Percentiles rank a stretch among this genome's conserved stretches.
Conservation (phyloP, 2,329 filamentous ascomycete genomes). For the Aspergillus luchuensis region DNA sequence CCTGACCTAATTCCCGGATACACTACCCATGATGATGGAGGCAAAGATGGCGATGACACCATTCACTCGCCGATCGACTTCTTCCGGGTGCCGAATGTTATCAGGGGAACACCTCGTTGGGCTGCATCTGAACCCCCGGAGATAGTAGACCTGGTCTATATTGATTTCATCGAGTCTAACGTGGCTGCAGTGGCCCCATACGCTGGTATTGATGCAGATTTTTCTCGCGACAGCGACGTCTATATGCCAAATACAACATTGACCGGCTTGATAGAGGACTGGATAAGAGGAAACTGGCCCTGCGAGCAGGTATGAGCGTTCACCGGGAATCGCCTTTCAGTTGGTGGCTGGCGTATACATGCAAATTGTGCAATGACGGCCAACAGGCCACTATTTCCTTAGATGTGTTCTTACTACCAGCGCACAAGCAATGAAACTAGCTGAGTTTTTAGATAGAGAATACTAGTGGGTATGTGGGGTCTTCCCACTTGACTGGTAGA, state of each 20-base stretch:
- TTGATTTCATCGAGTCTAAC: conserved; percentile 87
- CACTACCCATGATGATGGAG: conserved; percentile 83
- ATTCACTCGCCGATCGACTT: conserved; percentile 74
- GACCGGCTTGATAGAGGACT: conserved; percentile 60
- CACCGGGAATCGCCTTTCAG: not conserved
- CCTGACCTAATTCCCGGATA: conserved; percentile 69
- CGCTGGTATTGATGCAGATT: conserved; percentile 53
- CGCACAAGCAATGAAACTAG: not conserved
- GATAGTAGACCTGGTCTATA: conserved; percentile 82
- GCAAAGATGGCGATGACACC: conserved; percentile 86
- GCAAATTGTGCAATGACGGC: not conserved
- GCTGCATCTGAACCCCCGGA: conserved; percentile 57
- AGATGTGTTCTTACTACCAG: not conserved
- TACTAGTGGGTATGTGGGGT: not conserved
- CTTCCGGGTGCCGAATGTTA: conserved; percentile 78
- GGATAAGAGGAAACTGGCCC: conserved; percentile 60
- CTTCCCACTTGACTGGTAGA: too few relatives aligned
- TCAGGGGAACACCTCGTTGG: conserved; percentile 65
- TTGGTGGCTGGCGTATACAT: not conserved
- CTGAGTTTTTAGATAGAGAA: not conserved
- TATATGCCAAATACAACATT: conserved; percentile 58
- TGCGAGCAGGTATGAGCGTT: conserved; percentile 26
- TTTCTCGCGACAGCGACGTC: conserved; percentile 51
- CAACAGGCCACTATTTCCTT: not conserved
- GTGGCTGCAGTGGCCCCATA: conserved; percentile 73